Conservation (phyloP, 139 green algal species). For the Zygnema cylindricum region DNA sequence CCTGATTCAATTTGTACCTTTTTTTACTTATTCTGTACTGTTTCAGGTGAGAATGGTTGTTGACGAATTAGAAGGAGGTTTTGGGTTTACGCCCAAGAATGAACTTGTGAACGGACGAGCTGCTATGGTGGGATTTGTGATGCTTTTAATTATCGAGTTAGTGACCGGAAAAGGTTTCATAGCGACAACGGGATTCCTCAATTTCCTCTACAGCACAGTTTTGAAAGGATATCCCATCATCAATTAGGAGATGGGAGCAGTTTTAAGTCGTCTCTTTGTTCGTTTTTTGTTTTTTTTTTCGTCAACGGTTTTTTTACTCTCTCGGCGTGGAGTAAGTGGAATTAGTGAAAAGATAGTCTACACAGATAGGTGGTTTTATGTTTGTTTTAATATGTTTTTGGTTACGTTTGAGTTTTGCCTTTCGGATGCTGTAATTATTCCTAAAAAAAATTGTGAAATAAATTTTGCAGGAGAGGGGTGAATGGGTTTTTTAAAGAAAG, state of each 20-base stretch:
- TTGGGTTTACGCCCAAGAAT: slow-evolving; percentile 50
- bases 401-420: no score
- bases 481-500: no score
- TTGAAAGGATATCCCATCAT: not conserved
- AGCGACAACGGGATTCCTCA: slow-evolving; percentile 25
- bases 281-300: no score
- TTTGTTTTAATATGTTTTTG: no score
- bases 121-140: slow-evolving; percentile 38
- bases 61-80: slow-evolving; percentile 34
- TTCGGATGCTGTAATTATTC: no score
- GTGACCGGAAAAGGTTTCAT: slow-evolving; percentile 48
- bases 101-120: slow-evolving; percentile 45
- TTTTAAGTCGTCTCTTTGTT: no score
- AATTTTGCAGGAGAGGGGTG: no score
- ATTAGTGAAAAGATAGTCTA: no score
- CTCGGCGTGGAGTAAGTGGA: no score
- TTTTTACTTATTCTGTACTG: slow-evolving; percentile 4
- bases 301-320: no score
- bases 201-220: slow-evolving; percentile 28
- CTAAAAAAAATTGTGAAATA: no score
- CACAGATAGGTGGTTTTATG: no score
- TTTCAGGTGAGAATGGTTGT: slow-evolving; percentile 35
- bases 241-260: not conserved
- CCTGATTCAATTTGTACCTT: not conserved
- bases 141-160: slow-evolving; percentile 37